Evolutionary conservation across 2,329 filamentous ascomycete species (phyloP), one percentile per base, ranked within the genome.

Genomic region (Trichothecium roseum): DNA sequence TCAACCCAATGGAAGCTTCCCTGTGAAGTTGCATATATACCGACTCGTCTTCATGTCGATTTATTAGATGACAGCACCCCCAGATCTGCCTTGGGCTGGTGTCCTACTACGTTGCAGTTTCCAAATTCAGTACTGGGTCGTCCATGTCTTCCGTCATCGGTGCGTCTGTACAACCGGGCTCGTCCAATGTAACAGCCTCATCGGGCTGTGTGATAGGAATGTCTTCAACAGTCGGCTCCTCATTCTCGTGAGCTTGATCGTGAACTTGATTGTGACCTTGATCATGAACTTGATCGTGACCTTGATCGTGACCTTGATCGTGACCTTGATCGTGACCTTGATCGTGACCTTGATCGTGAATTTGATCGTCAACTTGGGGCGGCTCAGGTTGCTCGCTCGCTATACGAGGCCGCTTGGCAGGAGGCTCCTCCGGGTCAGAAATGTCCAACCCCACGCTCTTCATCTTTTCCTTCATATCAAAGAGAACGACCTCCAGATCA

Each of bases 401-500:
- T 4, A 18, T n/a, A 12, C 39, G 36, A 29, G 36, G 18, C 9
- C 28, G 38, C 35, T 46, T 46, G 13, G 42, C 27, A 13, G 39
- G 34, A 2, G 39, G 20, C 10, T 24, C 6, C 20, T 24, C 20
- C 10, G 20, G 41, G 12, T 47, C 42, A 16, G 38, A 13, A 13
- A 34, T 32, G 12, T 17, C 41, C 12, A 40, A 44, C 3, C 40
- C 18, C 7, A 41, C 38, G 2, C 41, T 48, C 30, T 46, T 43
- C 1, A 42, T 6, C 20, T 24, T 24, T 6, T 24, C 20, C 20
- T 6, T 24, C 20, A 24, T 24, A 6, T 24, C 20, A 24, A 10
- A 24, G 2, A 70, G 52, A 53, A 75, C 72, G 27, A 71, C 67
- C 52, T 89, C 83, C 30, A 87, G 64, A 45, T 93, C 84, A 38